phyloP scores from a whole-genome alignment of 345 rosid species.

The Populus nigra region DNA sequence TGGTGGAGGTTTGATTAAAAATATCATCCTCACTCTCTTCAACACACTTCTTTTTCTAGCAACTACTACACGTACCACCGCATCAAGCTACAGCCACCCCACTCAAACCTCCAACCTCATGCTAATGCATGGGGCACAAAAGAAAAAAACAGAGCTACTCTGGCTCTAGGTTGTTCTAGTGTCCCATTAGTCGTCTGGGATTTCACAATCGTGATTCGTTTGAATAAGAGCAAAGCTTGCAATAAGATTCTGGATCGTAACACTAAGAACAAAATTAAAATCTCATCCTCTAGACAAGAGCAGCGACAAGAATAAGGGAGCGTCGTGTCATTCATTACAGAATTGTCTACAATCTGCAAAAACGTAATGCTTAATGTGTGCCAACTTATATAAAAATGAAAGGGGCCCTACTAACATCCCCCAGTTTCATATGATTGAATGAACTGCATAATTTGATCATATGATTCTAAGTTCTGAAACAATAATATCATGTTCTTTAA shows the following conservation, averaged over 20 bases:
- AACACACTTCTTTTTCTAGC: no score
- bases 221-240: not conserved
- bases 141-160: no score
- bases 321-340: not conserved
- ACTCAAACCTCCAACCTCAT: no score
- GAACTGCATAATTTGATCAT: not conserved
- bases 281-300: not conserved
- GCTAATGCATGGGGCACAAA: no score
- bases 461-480: not conserved
- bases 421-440: not conserved
- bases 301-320: not conserved
- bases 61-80: no score
- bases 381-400: not conserved
- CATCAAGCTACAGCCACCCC: no score
- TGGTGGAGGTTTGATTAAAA: no score
- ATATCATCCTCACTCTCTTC: no score
- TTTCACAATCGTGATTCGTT: not conserved
- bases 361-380: not conserved
- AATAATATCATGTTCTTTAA: not conserved
- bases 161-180: no score
- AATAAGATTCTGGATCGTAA: not conserved
- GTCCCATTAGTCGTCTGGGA: no score
- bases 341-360: not conserved
- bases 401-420: not conserved
- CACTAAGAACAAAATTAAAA: not conserved